Percentiles rank a stretch among this genome's conserved stretches.
phyloP scores from a whole-genome alignment of 1,284 basidiomycete species.

The Ustilago xerochloae region DNA sequence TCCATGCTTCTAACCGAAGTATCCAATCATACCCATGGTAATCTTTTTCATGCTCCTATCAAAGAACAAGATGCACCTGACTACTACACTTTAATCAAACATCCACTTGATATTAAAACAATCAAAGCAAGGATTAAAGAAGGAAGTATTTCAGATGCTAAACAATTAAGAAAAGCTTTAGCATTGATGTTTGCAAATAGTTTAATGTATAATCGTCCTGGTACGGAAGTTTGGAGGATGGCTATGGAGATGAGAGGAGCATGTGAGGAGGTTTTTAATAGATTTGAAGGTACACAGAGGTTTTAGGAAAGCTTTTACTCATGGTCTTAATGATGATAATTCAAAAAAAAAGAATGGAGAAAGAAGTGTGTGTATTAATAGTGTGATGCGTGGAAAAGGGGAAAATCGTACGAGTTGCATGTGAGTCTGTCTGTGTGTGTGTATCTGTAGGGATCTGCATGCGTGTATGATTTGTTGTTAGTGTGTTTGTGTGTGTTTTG shows the following conservation, averaged over 20 bases:
- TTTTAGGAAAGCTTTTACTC: slow-evolving; percentile 18
- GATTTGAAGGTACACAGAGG: slow-evolving; percentile 50
- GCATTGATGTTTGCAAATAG: slow-evolving; percentile 64
- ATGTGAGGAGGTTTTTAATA: slow-evolving; percentile 53
- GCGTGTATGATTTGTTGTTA: not conserved
- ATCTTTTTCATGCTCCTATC: slow-evolving; percentile 65
- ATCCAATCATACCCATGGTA: slow-evolving; percentile 64
- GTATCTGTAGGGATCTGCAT: not conserved
- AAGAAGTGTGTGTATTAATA: not conserved
- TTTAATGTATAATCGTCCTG: slow-evolving; percentile 63
- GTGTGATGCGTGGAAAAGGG: too few species aligned
- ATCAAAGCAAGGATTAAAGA: slow-evolving; percentile 64
- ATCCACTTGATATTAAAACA: slow-evolving; percentile 63
- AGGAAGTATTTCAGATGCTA: slow-evolving; percentile 44
- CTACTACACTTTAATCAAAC: slow-evolving; percentile 61
- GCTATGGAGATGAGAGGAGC: slow-evolving; percentile 63
- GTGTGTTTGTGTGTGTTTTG: too few species aligned
- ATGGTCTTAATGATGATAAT: not conserved
- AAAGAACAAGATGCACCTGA: slow-evolving; percentile 65
- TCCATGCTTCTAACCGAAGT: slow-evolving; percentile 63
- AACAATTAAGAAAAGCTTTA: slow-evolving; percentile 52
- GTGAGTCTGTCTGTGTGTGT: slow-evolving; percentile 1
- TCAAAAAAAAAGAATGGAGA: too few species aligned
- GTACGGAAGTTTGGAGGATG: slow-evolving; percentile 64
- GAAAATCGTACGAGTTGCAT: not conserved